These are phyloP conservation scores for Pichia sp. DNA, from an alignment of 1,139 yeast species.

Conservation along the genomic window DNA sequence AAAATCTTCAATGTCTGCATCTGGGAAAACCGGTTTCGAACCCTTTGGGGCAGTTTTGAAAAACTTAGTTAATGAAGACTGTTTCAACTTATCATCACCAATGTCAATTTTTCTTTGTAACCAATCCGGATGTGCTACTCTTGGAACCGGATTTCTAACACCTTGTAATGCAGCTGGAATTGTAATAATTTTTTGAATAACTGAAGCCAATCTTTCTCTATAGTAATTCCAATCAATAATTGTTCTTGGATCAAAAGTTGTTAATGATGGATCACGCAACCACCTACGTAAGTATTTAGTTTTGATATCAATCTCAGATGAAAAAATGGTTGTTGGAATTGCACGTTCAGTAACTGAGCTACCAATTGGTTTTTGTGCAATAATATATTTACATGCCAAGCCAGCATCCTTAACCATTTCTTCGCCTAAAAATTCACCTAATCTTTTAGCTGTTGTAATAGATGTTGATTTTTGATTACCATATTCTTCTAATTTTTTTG, in stretches of 20 bases:
- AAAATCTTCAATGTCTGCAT: constrained; percentile 70
- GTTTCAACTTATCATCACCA: constrained; percentile 65
- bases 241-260: constrained; percentile 80
- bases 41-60: constrained; percentile 39
- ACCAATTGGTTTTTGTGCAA: constrained; percentile 73
- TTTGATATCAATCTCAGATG: constrained; percentile 63
- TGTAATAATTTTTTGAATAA: constrained; percentile 88
- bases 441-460: constrained; percentile 86
- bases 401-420: constrained; percentile 98
- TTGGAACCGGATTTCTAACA: constrained; percentile 88
- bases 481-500: constrained; percentile 83
- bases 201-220: constrained; percentile 84
- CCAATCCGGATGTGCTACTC: constrained; percentile 96
- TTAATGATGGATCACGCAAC: constrained; percentile 73
- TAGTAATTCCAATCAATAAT: constrained; percentile 94
- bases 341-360: constrained; percentile 97
- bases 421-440: constrained; percentile 94
- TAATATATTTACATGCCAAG: constrained; percentile 89
- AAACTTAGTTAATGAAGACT: constrained; percentile 55
- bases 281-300: constrained; percentile 71
- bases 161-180: constrained; percentile 96
- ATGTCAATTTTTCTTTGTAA: constrained; percentile 54
- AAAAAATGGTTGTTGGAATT: constrained; percentile 90
- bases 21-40: constrained; percentile 28
- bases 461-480: constrained; percentile 90